Percentiles rank a stretch among this genome's conserved stretches.
Evolutionary conservation across 2,329 filamentous ascomycete species (phyloP).

Genomic region (Chaetomium globosum): DNA sequence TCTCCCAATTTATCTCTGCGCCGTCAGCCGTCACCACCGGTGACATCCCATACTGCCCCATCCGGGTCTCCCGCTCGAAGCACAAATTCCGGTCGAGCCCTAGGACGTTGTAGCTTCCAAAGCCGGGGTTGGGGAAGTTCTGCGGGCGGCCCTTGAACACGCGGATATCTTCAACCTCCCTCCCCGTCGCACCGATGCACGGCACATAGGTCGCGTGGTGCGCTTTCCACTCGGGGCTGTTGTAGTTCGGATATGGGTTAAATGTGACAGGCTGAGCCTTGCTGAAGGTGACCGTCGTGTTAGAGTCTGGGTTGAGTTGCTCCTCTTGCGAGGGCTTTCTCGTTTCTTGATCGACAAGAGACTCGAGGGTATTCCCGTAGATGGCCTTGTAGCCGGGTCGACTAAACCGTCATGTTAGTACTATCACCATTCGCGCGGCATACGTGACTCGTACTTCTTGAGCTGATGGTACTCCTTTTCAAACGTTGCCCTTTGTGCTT

Average conservation of each 20-base stretch:
- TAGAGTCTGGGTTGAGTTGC: slow-evolving; percentile 37
- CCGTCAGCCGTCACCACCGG: slow-evolving; percentile 52
- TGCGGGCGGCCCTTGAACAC: slow-evolving; percentile 65
- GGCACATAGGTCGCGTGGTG: slow-evolving; percentile 62
- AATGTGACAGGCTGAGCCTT: slow-evolving; percentile 59
- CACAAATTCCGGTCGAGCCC: slow-evolving; percentile 65
- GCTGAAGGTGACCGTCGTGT: slow-evolving; percentile 43
- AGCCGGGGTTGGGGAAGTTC: slow-evolving; percentile 60
- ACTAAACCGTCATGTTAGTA: slow-evolving; percentile 39
- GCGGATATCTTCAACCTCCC: slow-evolving; percentile 62
- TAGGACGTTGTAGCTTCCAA: slow-evolving; percentile 65
- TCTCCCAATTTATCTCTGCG: slow-evolving; percentile 59
- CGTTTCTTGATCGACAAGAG: slow-evolving; percentile 47
- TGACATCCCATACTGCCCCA: slow-evolving; percentile 65
- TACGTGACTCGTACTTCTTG: slow-evolving; percentile 40
- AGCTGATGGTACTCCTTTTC: slow-evolving; percentile 49
- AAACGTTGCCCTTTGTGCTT: slow-evolving; percentile 36
- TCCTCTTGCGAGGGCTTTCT: slow-evolving; percentile 39
- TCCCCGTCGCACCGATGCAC: slow-evolving; percentile 66
- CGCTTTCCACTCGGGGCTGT: slow-evolving; percentile 60
- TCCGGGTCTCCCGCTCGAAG: slow-evolving; percentile 69
- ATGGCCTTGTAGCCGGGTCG: slow-evolving; percentile 53
- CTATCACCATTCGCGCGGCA: background rate
- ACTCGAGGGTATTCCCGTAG: slow-evolving; percentile 59
- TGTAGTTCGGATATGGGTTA: slow-evolving; percentile 73